Conservation (phyloP, 352 stramenopile genomes). For the Hyaloperonospora arabidopsidis region DNA sequence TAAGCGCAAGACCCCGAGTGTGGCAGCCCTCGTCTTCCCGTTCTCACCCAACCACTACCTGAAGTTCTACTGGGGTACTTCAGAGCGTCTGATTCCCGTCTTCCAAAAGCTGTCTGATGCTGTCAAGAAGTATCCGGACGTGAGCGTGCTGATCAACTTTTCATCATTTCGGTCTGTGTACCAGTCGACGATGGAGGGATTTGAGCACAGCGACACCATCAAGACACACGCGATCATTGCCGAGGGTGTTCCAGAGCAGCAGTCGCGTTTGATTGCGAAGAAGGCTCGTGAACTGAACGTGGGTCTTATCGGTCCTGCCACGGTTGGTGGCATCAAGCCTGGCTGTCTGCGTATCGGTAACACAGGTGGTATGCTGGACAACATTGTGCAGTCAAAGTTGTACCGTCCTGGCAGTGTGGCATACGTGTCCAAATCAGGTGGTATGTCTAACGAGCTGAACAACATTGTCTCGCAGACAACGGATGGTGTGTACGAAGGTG, state of each 20-base stretch:
- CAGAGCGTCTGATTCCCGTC: conserved; percentile 90
- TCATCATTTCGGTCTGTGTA: conserved; percentile 95
- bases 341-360: conserved; percentile 96
- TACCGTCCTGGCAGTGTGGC: conserved; percentile 92
- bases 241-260: conserved; percentile 92
- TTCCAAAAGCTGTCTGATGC: conserved; percentile 89
- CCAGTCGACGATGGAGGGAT: conserved; percentile 90
- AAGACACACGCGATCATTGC: conserved; percentile 97
- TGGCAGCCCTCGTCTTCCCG: conserved; percentile 92
- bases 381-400: conserved; percentile 96
- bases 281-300: conserved; percentile 86
- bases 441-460: conserved; percentile 97
- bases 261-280: conserved; percentile 93
- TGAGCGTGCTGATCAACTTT: conserved; percentile 95
- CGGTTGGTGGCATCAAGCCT: conserved; percentile 94
- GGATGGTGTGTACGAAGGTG: conserved; percentile 93
- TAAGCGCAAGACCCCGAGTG: conserved; percentile 90
- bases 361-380: conserved; percentile 96
- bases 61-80: conserved; percentile 96
- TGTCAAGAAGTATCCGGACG: conserved; percentile 89
- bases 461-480: conserved; percentile 95
- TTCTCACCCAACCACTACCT: conserved; percentile 94
- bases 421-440: conserved; percentile 95
- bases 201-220: conserved; percentile 89
- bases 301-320: conserved; percentile 93